Conservation (phyloP, 2,329 filamentous ascomycete genomes). For the Thelonectria discophora region DNA sequence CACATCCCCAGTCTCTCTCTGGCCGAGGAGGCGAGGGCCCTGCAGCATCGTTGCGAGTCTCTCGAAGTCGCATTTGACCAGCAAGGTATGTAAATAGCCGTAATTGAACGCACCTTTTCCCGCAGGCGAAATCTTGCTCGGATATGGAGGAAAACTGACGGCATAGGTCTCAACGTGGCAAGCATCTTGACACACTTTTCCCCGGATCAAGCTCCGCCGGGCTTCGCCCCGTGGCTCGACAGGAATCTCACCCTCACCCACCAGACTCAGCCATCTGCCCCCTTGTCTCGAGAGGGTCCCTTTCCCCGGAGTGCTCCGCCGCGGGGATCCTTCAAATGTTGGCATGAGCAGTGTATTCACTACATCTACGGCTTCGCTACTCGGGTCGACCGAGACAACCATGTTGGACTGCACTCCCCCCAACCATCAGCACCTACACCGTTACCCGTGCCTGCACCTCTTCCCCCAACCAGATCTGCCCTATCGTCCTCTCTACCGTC, state of each 20-base stretch:
- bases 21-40: constrained; percentile 63
- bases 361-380: constrained; percentile 67
- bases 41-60: constrained; percentile 68
- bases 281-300: constrained; percentile 38
- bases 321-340: constrained; percentile 59
- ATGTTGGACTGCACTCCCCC: constrained; percentile 57
- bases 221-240: constrained; percentile 62
- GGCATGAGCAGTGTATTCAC: constrained; percentile 63
- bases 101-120: not conserved
- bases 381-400: constrained; percentile 60
- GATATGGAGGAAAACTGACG: constrained; percentile 31
- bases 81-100: constrained; percentile 41
- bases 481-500: constrained; percentile 23
- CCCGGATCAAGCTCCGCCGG: constrained; percentile 51
- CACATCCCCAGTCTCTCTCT: constrained; percentile 59
- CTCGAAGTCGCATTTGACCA: constrained; percentile 61
- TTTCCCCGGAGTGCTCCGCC: constrained; percentile 10
- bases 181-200: constrained; percentile 43
- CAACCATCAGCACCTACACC: constrained; percentile 12
- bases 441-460: constrained; percentile 49
- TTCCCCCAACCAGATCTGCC: constrained; percentile 40
- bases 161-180: constrained; percentile 45
- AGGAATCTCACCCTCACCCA: constrained; percentile 58
- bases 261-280: constrained; percentile 58
- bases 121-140: not conserved